A percentile compares a stretch with the other conserved stretches of the same genome.
Conservation (phyloP, 1,284 basidiomycete species). For the Volvariella volvacea region DNA sequence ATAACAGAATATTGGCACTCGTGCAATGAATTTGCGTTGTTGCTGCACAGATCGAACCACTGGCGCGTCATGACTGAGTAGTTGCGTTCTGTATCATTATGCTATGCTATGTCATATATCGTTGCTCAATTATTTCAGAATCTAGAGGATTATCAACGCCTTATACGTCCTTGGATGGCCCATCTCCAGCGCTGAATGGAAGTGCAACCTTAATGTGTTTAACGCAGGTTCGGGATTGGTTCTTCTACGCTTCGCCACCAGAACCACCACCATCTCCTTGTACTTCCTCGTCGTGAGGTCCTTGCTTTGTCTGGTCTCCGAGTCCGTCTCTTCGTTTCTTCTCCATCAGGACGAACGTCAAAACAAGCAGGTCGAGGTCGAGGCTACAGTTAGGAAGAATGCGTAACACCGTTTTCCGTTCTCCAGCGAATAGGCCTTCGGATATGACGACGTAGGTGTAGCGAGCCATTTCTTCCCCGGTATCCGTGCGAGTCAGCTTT, state of each 20-base stretch:
- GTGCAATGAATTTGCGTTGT: constrained; percentile 22
- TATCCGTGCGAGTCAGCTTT: constrained; percentile 30
- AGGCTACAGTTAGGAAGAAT: constrained; percentile 35
- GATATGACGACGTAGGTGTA: constrained; percentile 23
- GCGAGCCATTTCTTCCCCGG: constrained; percentile 34
- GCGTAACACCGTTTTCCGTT: constrained; percentile 35
- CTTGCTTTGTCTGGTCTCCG: constrained; percentile 23
- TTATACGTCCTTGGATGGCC: background rate
- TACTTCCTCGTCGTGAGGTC: constrained; percentile 31
- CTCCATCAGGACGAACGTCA: constrained; percentile 48
- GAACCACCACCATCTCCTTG: constrained; percentile 24
- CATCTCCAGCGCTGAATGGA: constrained; percentile 5
- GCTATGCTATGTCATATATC: background rate
- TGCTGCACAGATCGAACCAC: too few relatives aligned
- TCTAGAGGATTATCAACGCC: background rate
- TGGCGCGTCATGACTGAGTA: background rate
- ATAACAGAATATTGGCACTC: constrained; percentile 71
- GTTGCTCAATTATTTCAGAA: background rate
- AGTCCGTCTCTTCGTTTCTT: constrained; percentile 36
- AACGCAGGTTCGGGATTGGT: too few relatives aligned
- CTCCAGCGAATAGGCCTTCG: constrained; percentile 40
- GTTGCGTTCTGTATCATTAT: background rate
- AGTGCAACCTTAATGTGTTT: too few relatives aligned
- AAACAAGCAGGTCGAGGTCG: constrained; percentile 42
- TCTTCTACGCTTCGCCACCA: constrained; percentile 16